These are phyloP conservation scores for Cairneyella variabilis DNA, from an alignment of 495 filamentous ascomycete species.

Conservation along the genomic window DNA sequence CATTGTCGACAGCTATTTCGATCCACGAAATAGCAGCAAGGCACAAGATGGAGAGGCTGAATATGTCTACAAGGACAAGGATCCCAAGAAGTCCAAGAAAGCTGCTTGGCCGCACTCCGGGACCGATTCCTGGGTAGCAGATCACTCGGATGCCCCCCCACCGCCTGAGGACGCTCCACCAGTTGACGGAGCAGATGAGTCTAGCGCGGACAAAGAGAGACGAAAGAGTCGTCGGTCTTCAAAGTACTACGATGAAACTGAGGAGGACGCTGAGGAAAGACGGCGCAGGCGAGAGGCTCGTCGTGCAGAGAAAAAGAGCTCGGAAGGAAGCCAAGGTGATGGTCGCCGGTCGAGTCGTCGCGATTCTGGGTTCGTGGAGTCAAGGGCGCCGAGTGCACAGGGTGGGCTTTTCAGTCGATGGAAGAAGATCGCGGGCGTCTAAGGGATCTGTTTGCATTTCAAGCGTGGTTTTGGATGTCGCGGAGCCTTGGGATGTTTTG, in stretches of 20 bases:
- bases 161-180: conserved; percentile 37
- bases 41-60: conserved; percentile 32
- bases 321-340: conserved; percentile 26
- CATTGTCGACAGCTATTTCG: conserved; percentile 39
- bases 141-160: conserved; percentile 54
- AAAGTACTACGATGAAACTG: conserved; percentile 37
- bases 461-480: conserved; percentile 7
- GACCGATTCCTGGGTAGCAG: conserved; percentile 56
- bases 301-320: conserved; percentile 24
- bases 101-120: conserved; percentile 49
- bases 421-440: conserved; percentile 39
- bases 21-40: conserved; percentile 35
- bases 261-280: conserved; percentile 42
- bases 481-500: neutral
- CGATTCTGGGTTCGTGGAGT: conserved; percentile 32
- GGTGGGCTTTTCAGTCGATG: conserved; percentile 51
- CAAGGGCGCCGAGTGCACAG: conserved; percentile 26
- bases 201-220: conserved; percentile 40
- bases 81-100: conserved; percentile 23
- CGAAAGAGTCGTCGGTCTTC: conserved; percentile 41
- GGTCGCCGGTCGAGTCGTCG: conserved; percentile 28
- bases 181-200: conserved; percentile 11
- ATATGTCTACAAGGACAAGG: conserved; percentile 22
- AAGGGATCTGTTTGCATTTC: conserved; percentile 9
- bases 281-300: conserved; percentile 43